phyloP scores from a whole-genome alignment of 2,329 filamentous ascomycete genomes.

The Trichoderma pleuroti region DNA sequence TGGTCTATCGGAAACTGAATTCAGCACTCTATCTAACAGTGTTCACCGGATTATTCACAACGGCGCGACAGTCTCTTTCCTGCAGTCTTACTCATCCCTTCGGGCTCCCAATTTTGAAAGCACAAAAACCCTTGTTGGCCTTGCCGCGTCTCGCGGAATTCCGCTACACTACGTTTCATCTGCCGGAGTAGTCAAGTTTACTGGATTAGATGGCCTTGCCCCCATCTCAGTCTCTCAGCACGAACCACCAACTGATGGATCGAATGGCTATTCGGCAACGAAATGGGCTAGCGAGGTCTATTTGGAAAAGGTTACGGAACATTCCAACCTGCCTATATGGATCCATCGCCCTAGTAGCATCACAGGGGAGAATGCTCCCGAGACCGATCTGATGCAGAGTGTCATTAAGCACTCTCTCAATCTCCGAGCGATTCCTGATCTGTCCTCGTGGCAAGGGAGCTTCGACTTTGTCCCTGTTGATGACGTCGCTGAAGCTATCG shows the following conservation, averaged over 20 bases:
- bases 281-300: conserved; percentile 35
- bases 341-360: conserved; percentile 29
- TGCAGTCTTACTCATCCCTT: background rate
- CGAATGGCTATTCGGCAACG: conserved; percentile 31
- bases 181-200: conserved; percentile 23
- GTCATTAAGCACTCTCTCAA: conserved; percentile 1
- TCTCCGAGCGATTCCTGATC: background rate
- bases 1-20: background rate
- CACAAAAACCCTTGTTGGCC: conserved; percentile 28
- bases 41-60: background rate
- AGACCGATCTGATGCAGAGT: conserved; percentile 17
- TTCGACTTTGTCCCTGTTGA: conserved; percentile 3
- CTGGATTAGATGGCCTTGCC: background rate
- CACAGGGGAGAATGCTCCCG: conserved; percentile 22
- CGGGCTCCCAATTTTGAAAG: background rate
- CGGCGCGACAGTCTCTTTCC: background rate
- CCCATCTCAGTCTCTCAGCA: background rate
- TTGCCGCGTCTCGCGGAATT: conserved; percentile 25
- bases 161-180: conserved; percentile 37
- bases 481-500: background rate
- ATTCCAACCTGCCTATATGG: conserved; percentile 24
- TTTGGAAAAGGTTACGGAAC: conserved; percentile 26
- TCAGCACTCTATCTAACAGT: background rate
- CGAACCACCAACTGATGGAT: conserved; percentile 22
- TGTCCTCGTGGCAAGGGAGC: background rate